These are phyloP conservation scores for Coriolopsis trogii DNA, from an alignment of 1,284 basidiomycete genomes.

Conservation along the genomic window DNA sequence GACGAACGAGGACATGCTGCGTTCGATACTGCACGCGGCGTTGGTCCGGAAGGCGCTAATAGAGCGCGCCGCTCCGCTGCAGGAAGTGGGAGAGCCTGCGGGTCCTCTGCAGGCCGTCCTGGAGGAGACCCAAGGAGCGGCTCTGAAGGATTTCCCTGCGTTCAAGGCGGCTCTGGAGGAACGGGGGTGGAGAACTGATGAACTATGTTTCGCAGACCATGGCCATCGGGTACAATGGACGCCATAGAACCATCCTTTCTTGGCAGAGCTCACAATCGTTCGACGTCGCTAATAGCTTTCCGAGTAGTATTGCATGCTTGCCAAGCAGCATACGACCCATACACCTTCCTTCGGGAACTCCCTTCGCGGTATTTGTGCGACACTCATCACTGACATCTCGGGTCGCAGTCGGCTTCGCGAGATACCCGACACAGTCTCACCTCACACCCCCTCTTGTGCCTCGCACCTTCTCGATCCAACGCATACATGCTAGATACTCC, in stretches of 20 bases:
- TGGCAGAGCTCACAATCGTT: no score
- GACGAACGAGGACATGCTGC: conserved; percentile 32
- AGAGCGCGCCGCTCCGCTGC: not conserved
- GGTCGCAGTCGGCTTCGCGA: no score
- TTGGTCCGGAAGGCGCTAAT: conserved; percentile 22
- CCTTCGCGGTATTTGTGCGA: no score
- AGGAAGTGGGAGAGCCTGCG: no score
- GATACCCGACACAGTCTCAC: no score
- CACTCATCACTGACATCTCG: no score
- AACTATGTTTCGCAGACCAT: conserved; percentile 34
- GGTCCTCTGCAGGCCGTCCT: conserved; percentile 16
- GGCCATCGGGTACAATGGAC: conserved; percentile 34
- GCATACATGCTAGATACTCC: no score
- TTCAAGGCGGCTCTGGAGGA: conserved; percentile 29
- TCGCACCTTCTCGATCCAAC: not conserved
- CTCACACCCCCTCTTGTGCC: not conserved
- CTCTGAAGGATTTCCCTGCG: conserved; percentile 19
- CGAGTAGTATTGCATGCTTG: no score
- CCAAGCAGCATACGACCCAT: no score
- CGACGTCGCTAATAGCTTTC: no score
- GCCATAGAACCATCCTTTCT: conserved; percentile 1
- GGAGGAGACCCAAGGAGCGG: conserved; percentile 21
- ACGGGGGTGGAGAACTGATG: conserved; percentile 34
- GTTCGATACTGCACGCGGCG: conserved; percentile 33
- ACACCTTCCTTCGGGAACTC: no score